Percentiles rank a stretch among this genome's conserved stretches.
phyloP scores from a whole-genome alignment of 1,284 basidiomycete species.

The Vanrija humicola region DNA sequence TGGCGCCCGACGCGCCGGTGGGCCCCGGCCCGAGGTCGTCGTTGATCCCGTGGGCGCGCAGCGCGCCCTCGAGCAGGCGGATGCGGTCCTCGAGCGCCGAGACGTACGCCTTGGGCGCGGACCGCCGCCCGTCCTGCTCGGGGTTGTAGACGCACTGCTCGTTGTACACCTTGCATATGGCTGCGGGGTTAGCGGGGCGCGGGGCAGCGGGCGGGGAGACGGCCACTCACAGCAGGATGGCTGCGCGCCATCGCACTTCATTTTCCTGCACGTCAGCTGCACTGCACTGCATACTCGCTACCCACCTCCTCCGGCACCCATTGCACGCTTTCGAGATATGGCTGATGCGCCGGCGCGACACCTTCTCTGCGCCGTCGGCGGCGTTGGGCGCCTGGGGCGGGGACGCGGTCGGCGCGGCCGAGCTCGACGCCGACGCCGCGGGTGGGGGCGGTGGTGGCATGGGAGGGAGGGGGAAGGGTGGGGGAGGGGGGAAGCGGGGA shows the following conservation, averaged over 20 bases:
- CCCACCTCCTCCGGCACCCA: constrained; percentile 17
- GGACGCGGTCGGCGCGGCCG: too few species aligned
- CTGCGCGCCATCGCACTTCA: constrained; percentile 20
- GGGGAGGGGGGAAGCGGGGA: too few species aligned
- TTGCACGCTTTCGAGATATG: constrained; percentile 22
- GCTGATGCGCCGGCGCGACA: constrained; percentile 13
- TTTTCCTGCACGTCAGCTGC: constrained; percentile 13
- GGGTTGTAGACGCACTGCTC: constrained; percentile 21
- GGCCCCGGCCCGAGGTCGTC: neutral
- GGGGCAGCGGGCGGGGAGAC: neutral
- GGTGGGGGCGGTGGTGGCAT: too few species aligned
- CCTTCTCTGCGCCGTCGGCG: neutral
- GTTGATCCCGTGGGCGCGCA: constrained; percentile 8
- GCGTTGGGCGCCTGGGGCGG: too few species aligned
- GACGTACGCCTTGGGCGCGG: constrained; percentile 20
- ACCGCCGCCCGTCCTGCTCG: constrained; percentile 19
- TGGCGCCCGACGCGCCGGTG: neutral
- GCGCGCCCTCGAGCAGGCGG: constrained; percentile 13
- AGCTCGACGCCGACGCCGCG: too few species aligned
- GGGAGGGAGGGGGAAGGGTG: too few species aligned
- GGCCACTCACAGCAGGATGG: constrained; percentile 15
- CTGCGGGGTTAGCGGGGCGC: constrained; percentile 7
- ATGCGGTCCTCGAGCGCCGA: constrained; percentile 17
- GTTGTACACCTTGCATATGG: constrained; percentile 21
- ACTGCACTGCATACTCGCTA: neutral